phyloP scores from a whole-genome alignment of 2,329 filamentous ascomycete species.

The Xylaria digitata region DNA sequence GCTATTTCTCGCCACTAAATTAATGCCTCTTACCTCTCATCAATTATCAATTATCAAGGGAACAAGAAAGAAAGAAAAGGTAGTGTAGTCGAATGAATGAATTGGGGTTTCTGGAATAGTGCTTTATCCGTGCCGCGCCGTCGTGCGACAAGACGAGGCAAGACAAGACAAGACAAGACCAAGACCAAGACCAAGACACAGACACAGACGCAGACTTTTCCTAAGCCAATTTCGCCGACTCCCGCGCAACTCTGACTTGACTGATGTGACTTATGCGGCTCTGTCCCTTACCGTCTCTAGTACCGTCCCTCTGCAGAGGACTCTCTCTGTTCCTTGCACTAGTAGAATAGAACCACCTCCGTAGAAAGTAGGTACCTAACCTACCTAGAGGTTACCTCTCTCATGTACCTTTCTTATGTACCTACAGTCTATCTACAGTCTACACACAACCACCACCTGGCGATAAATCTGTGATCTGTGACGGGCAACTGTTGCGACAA shows the following conservation, averaged over 20 bases:
- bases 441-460: too few species aligned
- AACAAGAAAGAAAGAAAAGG: neutral
- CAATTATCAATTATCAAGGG: neutral
- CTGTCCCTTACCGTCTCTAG: neutral
- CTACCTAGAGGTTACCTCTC: too few species aligned
- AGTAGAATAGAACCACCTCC: too few species aligned
- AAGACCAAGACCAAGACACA: too few species aligned
- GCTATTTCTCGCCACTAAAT: neutral
- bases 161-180: too few species aligned
- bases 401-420: too few species aligned
- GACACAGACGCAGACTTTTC: too few species aligned
- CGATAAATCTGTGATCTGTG: constrained; percentile 9
- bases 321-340: neutral
- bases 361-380: too few species aligned
- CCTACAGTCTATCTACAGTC: neutral
- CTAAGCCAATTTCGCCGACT: neutral
- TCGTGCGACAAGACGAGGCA: neutral
- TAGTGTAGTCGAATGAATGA: too few species aligned
- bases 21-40: neutral
- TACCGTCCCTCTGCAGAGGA: neutral
- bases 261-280: neutral
- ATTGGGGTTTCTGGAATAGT: neutral
- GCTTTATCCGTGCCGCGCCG: neutral
- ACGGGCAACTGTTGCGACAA: constrained; percentile 23
- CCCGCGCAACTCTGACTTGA: constrained; percentile 7